A percentile compares a stretch with the other conserved stretches of the same genome.
Evolutionary conservation across 1,284 basidiomycete species (phyloP).

Genomic region (Cutaneotrichosporon dermatis): DNA sequence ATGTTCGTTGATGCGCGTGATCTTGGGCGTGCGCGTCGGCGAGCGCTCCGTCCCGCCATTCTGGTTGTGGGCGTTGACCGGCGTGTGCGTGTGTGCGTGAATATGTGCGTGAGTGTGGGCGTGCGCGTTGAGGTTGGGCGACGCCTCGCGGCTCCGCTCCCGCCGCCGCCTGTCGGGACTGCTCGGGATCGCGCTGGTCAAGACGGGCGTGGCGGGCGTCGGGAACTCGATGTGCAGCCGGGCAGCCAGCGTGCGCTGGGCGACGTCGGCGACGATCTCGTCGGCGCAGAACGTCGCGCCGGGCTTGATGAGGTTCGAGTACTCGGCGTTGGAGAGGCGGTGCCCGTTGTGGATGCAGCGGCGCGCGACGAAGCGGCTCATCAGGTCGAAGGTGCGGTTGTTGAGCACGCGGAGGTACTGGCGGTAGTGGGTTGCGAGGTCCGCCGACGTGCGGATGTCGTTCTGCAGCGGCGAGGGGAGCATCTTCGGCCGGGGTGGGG

Average conservation of each 20-base stretch:
- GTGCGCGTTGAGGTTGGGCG: no score
- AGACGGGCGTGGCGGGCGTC: no score
- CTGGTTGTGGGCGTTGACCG: no score
- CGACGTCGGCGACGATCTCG: constrained; percentile 12
- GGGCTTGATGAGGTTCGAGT: constrained; percentile 3
- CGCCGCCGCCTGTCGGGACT: no score
- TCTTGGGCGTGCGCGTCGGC: neutral
- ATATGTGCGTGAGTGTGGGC: neutral
- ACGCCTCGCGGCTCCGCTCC: no score
- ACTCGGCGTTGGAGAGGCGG: neutral
- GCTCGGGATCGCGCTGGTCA: no score
- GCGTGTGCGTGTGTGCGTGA: no score
- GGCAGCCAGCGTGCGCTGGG: constrained; percentile 10
- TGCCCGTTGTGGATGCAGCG: constrained; percentile 7
- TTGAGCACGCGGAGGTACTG: constrained; percentile 16
- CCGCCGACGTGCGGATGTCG: constrained; percentile 6
- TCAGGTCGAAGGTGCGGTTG: constrained; percentile 10
- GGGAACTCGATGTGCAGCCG: constrained; percentile 12
- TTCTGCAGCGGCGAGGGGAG: constrained; percentile 3
- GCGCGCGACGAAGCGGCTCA: constrained; percentile 10
- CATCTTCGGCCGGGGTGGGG: neutral
- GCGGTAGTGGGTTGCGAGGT: constrained; percentile 11
- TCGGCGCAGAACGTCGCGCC: constrained; percentile 9
- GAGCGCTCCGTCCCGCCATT: neutral
- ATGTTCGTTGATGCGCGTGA: constrained; percentile 6